Conservation (phyloP, 345 rosid species). For the Cardamine resedifolia region DNA sequence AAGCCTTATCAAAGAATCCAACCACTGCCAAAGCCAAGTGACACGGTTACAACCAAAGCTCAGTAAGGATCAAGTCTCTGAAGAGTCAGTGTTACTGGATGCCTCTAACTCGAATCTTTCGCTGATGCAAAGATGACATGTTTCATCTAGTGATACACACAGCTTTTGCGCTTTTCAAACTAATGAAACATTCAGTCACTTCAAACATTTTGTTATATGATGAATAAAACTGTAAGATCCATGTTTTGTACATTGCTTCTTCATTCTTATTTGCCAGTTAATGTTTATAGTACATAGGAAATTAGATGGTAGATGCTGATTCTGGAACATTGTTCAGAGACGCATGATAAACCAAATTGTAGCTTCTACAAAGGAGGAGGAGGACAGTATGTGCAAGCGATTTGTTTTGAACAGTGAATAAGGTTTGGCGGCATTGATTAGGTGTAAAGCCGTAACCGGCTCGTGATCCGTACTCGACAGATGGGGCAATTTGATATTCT, state of each 20-base stretch:
- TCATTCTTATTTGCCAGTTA: slow-evolving; percentile 26
- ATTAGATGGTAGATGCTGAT: slow-evolving; percentile 3
- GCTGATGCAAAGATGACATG: slow-evolving; percentile 11
- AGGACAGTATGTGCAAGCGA: slow-evolving; percentile 15
- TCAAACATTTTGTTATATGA: slow-evolving; percentile 21
- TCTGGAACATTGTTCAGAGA: slow-evolving; percentile 4
- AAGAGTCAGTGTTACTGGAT: slow-evolving; percentile 7
- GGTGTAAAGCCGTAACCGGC: slow-evolving; percentile 51
- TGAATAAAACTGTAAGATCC: slow-evolving; percentile 27
- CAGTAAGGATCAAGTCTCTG: slow-evolving; percentile 13
- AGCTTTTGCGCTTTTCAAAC: slow-evolving; percentile 16
- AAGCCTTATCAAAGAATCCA: slow-evolving; percentile 81
- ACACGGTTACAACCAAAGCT: slow-evolving; percentile 31
- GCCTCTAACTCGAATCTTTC: neutral
- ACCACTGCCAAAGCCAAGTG: slow-evolving; percentile 48
- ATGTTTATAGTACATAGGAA: neutral
- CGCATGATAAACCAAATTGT: neutral
- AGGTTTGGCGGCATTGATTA: slow-evolving; percentile 24
- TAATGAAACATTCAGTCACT: slow-evolving; percentile 18
- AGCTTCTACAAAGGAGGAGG: slow-evolving; percentile 8
- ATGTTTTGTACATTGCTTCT: slow-evolving; percentile 34
- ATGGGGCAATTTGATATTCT: slow-evolving; percentile 58
- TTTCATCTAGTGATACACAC: neutral
- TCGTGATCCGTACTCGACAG: slow-evolving; percentile 56
- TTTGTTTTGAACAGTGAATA: neutral